A percentile compares a stretch with the other conserved stretches of the same genome.
These are phyloP conservation scores for Pleomassaria siparia DNA, from an alignment of 2,329 filamentous ascomycete genomes.

Conservation along the genomic window DNA sequence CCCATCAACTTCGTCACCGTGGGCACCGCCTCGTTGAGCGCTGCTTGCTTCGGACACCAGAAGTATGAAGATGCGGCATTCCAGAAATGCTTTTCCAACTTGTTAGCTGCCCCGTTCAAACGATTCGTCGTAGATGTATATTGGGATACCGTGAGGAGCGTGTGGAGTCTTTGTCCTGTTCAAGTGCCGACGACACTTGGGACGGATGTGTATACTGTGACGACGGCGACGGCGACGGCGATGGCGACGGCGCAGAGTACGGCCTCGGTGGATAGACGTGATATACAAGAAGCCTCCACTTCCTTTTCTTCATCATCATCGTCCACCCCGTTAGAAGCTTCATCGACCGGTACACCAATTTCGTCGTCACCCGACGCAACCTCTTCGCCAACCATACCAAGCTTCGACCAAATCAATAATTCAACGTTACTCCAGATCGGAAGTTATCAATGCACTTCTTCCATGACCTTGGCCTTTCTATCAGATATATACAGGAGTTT, in stretches of 20 bases:
- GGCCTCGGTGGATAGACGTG: not conserved
- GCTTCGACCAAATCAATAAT: not conserved
- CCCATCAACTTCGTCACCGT: slow-evolving; percentile 65
- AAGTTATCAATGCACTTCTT: slow-evolving; percentile 55
- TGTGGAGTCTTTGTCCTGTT: slow-evolving; percentile 65
- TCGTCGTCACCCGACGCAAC: slow-evolving; percentile 10
- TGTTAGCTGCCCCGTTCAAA: slow-evolving; percentile 61
- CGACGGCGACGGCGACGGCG: slow-evolving; percentile 15
- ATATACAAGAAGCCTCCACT: not conserved
- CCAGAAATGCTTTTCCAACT: slow-evolving; percentile 62
- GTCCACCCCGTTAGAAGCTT: not conserved
- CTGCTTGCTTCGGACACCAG: slow-evolving; percentile 60
- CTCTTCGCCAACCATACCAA: slow-evolving; percentile 7
- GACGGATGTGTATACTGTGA: slow-evolving; percentile 4
- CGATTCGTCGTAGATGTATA: slow-evolving; percentile 63
- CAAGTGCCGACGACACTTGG: slow-evolving; percentile 45
- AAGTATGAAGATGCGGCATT: slow-evolving; percentile 56
- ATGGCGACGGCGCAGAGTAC: not conserved
- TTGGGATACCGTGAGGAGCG: slow-evolving; percentile 58
- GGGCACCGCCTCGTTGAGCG: slow-evolving; percentile 58
- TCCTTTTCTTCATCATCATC: slow-evolving; percentile 2
- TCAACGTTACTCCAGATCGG: slow-evolving; percentile 51
- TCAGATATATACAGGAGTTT: slow-evolving; percentile 55
- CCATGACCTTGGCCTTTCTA: slow-evolving; percentile 54
- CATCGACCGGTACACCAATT: not conserved